These are phyloP conservation scores for Phylloporus gajari DNA, from an alignment of 1,284 basidiomycete species.

Conservation along the genomic window DNA sequence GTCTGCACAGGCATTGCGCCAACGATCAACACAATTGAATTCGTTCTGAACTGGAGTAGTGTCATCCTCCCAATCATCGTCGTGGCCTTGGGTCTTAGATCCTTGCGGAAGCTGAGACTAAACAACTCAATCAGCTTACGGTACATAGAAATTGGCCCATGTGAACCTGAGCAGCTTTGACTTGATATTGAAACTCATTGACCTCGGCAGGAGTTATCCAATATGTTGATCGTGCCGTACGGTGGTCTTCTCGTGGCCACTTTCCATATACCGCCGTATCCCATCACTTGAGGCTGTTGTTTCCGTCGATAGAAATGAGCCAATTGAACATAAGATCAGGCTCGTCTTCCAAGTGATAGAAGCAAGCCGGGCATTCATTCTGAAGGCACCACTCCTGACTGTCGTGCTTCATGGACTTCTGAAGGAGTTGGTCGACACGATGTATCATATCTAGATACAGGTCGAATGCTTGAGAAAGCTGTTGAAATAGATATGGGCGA, in stretches of 20 bases:
- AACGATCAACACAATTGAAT: neutral
- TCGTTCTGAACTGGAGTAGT: too few species aligned
- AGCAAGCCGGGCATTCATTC: neutral
- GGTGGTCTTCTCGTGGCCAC: neutral
- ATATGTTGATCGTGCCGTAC: neutral
- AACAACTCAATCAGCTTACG: too few species aligned
- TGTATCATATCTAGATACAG: neutral
- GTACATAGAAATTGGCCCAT: too few species aligned
- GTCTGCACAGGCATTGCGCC: neutral
- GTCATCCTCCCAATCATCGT: too few species aligned
- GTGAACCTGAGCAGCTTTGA: too few species aligned
- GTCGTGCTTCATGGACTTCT: neutral
- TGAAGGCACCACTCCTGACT: neutral
- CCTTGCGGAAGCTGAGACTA: too few species aligned
- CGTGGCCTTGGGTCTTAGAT: too few species aligned
- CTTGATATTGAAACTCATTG: too few species aligned
- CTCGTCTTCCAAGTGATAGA: neutral
- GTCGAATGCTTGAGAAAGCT: too few species aligned
- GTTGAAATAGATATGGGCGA: neutral
- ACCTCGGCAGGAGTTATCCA: neutral
- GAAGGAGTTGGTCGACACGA: neutral
- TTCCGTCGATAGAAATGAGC: neutral
- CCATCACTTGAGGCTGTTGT: constrained; percentile 6
- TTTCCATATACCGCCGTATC: neutral
- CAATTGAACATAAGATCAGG: neutral